These are phyloP conservation scores for Podospora pseudoanserina DNA, from an alignment of 495 filamentous ascomycete genomes.

Conservation along the genomic window DNA sequence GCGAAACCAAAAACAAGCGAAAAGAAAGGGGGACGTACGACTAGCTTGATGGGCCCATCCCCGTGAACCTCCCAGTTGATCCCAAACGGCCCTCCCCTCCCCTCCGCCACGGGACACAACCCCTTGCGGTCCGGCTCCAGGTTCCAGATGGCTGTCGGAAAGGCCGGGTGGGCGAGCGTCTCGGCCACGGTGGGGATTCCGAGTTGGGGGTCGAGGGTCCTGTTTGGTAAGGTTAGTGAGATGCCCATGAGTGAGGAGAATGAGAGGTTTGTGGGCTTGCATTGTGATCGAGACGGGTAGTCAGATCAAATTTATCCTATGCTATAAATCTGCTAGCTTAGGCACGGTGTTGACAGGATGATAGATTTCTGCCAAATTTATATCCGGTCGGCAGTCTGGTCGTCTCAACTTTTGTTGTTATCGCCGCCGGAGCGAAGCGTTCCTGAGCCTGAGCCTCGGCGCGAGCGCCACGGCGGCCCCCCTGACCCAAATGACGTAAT, in stretches of 20 bases:
- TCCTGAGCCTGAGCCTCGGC: background rate
- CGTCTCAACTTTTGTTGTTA: background rate
- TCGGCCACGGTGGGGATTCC: conserved; percentile 38
- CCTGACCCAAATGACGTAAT: background rate
- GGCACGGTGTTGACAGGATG: background rate
- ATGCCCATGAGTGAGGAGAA: background rate
- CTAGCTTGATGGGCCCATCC: conserved; percentile 60
- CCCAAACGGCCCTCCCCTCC: conserved; percentile 64
- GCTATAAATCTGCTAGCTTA: too few relatives aligned
- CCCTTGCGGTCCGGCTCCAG: conserved; percentile 59
- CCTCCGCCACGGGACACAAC: conserved; percentile 55
- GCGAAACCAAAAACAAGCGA: background rate
- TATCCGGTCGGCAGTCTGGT: background rate
- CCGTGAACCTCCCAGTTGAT: conserved; percentile 79
- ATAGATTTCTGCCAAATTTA: background rate
- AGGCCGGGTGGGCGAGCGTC: conserved; percentile 42
- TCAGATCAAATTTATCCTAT: too few relatives aligned
- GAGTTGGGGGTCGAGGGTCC: background rate
- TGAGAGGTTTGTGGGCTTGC: background rate
- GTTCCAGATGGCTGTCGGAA: conserved; percentile 54
- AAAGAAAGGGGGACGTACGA: conserved; percentile 53
- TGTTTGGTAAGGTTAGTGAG: background rate
- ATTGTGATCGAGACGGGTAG: background rate
- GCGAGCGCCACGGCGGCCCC: background rate
- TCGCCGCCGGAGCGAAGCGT: background rate